A percentile compares a stretch with the other conserved stretches of the same genome.
Conservation (phyloP, 2,329 filamentous ascomycete genomes). For the Chaetomium sp. region DNA sequence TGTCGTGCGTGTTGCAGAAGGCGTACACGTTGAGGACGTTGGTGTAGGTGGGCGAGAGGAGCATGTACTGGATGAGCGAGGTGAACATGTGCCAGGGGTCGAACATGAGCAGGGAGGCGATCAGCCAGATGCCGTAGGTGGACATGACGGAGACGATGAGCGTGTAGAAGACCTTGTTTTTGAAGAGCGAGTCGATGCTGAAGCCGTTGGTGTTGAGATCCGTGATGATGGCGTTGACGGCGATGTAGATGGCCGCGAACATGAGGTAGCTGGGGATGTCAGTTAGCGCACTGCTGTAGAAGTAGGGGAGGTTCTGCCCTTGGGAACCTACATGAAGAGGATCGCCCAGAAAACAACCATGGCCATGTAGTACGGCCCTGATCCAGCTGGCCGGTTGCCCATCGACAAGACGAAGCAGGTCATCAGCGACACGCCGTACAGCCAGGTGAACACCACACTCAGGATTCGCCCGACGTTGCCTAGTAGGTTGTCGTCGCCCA, state of each 20-base stretch:
- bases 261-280: conserved; percentile 69
- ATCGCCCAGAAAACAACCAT: conserved; percentile 99
- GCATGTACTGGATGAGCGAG: conserved; percentile 90
- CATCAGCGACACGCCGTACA: conserved; percentile 88
- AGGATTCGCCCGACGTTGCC: conserved; percentile 78
- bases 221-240: conserved; percentile 77
- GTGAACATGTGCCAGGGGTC: conserved; percentile 99
- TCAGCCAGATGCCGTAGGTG: conserved; percentile 89
- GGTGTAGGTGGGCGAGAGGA: conserved; percentile 94
- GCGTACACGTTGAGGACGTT: conserved; percentile 99
- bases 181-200: conserved; percentile 72
- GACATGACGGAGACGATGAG: conserved; percentile 90
- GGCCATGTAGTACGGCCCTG: conserved; percentile 88
- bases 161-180: conserved; percentile 87
- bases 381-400: conserved; percentile 92
- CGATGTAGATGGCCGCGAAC: conserved; percentile 94
- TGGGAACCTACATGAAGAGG: conserved; percentile 78
- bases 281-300: neutral
- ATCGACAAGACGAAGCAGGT: conserved; percentile 94
- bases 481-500: conserved; percentile 69
- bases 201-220: conserved; percentile 69
- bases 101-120: conserved; percentile 91
- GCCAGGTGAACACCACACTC: conserved; percentile 90
- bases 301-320: neutral
- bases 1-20: conserved; percentile 97